phyloP scores from a whole-genome alignment of 345 rosid genomes.

The Salix exigua region DNA sequence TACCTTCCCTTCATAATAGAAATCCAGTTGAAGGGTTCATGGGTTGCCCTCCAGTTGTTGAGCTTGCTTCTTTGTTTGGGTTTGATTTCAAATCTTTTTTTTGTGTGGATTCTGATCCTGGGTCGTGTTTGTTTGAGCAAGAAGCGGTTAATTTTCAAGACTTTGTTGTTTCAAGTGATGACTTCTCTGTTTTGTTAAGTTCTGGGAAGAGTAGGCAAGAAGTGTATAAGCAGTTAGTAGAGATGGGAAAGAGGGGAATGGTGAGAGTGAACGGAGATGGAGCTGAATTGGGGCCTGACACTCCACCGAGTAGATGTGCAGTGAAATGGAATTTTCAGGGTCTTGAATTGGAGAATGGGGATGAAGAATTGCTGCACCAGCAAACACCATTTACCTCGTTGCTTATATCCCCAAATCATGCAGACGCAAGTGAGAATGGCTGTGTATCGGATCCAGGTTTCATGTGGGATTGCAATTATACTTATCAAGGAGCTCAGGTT shows the following conservation, averaged over 20 bases:
- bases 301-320: not conserved
- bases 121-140: not conserved
- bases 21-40: conserved; percentile 33
- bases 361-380: conserved; percentile 2
- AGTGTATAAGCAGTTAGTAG: conserved; percentile 14
- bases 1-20: conserved; percentile 16
- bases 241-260: conserved; percentile 5
- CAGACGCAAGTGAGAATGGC: not conserved
- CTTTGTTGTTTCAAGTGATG: conserved; percentile 1
- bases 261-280: conserved; percentile 5
- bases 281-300: conserved; percentile 8
- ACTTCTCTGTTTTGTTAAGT: conserved; percentile 7
- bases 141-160: not conserved
- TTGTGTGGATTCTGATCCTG: not conserved
- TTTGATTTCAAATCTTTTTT: conserved; percentile 16
- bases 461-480: conserved; percentile 17
- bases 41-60: conserved; percentile 36
- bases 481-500: conserved; percentile 20
- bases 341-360: conserved; percentile 5
- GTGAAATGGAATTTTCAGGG: not conserved
- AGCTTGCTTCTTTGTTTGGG: conserved; percentile 29
- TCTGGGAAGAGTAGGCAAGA: conserved; percentile 10
- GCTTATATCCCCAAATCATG: conserved; percentile 2
- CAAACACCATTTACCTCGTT: conserved; percentile 15
- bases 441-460: conserved; percentile 12